These are phyloP conservation scores for Fusarium tuaranense DNA, from an alignment of 2,329 filamentous ascomycete species.

Conservation along the genomic window DNA sequence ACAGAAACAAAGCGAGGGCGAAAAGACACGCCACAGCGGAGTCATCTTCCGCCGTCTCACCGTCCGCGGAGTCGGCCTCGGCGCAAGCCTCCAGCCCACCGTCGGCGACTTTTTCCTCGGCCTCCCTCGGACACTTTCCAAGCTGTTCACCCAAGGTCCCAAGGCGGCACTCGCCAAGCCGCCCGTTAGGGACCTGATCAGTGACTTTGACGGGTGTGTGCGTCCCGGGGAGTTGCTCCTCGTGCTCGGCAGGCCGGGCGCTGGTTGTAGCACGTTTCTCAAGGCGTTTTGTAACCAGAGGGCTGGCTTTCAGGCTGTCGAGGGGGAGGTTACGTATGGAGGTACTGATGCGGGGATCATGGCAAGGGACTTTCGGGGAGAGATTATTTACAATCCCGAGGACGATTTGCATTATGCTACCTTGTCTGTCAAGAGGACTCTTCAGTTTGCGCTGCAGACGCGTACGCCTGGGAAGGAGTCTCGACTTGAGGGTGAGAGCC, in stretches of 20 bases:
- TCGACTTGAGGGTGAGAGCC: slow-evolving; percentile 69
- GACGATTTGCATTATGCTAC: slow-evolving; percentile 77
- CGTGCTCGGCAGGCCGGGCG: slow-evolving; percentile 74
- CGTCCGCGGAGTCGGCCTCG: slow-evolving; percentile 76
- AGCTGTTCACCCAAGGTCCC: slow-evolving; percentile 60
- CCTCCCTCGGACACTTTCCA: slow-evolving; percentile 59
- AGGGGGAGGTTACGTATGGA: slow-evolving; percentile 75
- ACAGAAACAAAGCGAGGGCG: slow-evolving; percentile 74
- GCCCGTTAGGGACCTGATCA: slow-evolving; percentile 73
- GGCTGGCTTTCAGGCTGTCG: slow-evolving; percentile 70
- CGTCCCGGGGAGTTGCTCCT: slow-evolving; percentile 78
- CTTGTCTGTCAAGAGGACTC: slow-evolving; percentile 73
- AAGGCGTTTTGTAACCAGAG: slow-evolving; percentile 80
- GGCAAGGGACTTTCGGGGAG: slow-evolving; percentile 66
- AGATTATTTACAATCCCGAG: slow-evolving; percentile 77
- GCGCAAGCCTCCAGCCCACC: slow-evolving; percentile 64
- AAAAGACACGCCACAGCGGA: slow-evolving; percentile 76
- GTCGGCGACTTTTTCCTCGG: slow-evolving; percentile 75
- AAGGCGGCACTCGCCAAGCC: slow-evolving; percentile 66
- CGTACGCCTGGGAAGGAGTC: slow-evolving; percentile 64
- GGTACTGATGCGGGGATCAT: slow-evolving; percentile 59
- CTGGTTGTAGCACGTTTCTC: slow-evolving; percentile 77
- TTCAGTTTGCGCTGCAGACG: slow-evolving; percentile 75
- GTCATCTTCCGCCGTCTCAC: slow-evolving; percentile 78
- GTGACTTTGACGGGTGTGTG: slow-evolving; percentile 74